A percentile compares a stretch with the other conserved stretches of the same genome.
phyloP scores from a whole-genome alignment of 768 basidiomycete genomes.

The Lactifluus pinguis region DNA sequence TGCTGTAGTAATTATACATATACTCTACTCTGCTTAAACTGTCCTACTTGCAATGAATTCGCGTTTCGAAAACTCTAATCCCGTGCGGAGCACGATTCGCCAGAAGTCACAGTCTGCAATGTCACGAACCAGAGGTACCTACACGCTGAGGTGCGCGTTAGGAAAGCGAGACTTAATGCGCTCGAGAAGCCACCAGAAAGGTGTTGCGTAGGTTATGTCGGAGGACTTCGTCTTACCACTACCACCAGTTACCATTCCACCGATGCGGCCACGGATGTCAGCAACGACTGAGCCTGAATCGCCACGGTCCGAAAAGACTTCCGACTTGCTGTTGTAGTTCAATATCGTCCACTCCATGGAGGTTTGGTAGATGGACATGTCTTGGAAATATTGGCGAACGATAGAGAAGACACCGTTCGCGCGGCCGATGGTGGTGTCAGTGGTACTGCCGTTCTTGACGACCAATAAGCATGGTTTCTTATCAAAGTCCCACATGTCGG shows the following conservation, averaged over 20 bases:
- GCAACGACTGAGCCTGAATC: conserved; percentile 33
- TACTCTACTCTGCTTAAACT: too few species aligned
- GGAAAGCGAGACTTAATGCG: conserved; percentile 14
- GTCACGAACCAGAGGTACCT: too few species aligned
- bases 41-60: too few species aligned
- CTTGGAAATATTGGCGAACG: conserved; percentile 26
- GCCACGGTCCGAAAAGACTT: conserved; percentile 28
- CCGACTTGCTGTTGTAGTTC: conserved; percentile 24
- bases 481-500: conserved; percentile 25
- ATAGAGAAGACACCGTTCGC: conserved; percentile 28
- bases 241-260: conserved; percentile 31
- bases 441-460: conserved; percentile 30
- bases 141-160: conserved; percentile 7
- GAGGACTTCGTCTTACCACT: conserved; percentile 21
- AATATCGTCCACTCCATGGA: conserved; percentile 28
- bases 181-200: conserved; percentile 27
- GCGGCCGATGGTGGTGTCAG: conserved; percentile 31
- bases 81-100: too few species aligned
- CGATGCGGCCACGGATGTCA: conserved; percentile 26
- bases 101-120: too few species aligned
- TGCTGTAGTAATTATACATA: too few species aligned
- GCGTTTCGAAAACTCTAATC: too few species aligned
- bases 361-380: conserved; percentile 10
- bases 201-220: conserved; percentile 31
- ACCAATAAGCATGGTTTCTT: conserved; percentile 28